Evolutionary conservation across 768 basidiomycete species (phyloP), one percentile per base, ranked within the genome.

Genomic region (Lentinula aciculospora): DNA sequence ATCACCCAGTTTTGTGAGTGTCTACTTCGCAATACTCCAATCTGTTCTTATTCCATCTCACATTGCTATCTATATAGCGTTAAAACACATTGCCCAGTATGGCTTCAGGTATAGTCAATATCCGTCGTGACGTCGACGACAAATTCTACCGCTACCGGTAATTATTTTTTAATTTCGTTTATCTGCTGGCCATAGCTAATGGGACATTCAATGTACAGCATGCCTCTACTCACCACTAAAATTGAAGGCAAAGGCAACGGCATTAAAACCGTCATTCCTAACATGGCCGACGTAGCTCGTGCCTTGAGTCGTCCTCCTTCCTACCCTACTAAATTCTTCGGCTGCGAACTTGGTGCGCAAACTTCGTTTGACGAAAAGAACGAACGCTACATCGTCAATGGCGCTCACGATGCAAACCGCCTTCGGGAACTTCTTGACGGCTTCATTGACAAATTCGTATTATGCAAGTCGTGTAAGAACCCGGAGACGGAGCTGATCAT

Each of bases 231-330:
- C 61, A 81, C 84, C 62, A 96, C 90, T 62, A 98, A 98, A 79
- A 94, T 98, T 34, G 97, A 99, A 76, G 97, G 97, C 66, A 95
- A 94, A 73, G 97, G 97, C 60, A 99, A 99, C 71, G 97, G 97
- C 66, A 98, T 99, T 76, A 99, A 99, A 79, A 99, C 97, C 46
- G 95, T 99, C 68, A 76, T 98, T 55, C 95, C 95, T 19, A 99
- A 99, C 76, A 98, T 99, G 94, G 84, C 92, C 60, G 97, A 98
- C 72, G 89, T 99, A 63, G 93, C 96, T 48, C 88, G 93, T 62
- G 94, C 97, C 45, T 84, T 99, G 63, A 92, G 88, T 67, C 89
- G 97, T 58, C 96, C 96, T 59, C 90, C 97, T 27, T 83, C 94
- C 42, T 97, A 98, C 71, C 89, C 96, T 61, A 98, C 96, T 73